These are phyloP conservation scores for Amylocarpus encephaloides DNA, from an alignment of 2,329 filamentous ascomycete genomes.

Conservation along the genomic window DNA sequence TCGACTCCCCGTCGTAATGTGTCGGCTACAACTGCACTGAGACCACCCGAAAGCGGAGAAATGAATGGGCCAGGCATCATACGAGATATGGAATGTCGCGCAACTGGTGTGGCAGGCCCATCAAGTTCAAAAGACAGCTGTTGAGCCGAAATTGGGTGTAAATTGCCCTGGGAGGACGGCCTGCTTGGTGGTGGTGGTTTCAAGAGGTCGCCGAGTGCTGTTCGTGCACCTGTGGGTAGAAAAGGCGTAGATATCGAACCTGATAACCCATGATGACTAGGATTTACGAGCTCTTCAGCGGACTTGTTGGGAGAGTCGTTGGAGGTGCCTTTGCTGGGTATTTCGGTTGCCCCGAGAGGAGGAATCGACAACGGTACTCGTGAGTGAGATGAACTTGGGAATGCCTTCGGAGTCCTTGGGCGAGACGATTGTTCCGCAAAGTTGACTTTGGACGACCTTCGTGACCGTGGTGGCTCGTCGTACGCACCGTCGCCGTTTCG, in stretches of 20 bases:
- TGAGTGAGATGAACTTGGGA: slow-evolving; percentile 21
- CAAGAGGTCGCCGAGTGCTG: slow-evolving; percentile 15
- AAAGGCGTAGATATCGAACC: slow-evolving; percentile 24
- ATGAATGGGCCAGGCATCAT: slow-evolving; percentile 54
- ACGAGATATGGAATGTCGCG: slow-evolving; percentile 41
- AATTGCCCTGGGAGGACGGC: slow-evolving; percentile 23
- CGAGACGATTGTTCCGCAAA: slow-evolving; percentile 20
- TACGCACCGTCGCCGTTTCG: slow-evolving; percentile 17
- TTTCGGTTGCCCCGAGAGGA: slow-evolving; percentile 4
- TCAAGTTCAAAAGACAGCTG: slow-evolving; percentile 32
- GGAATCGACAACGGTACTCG: slow-evolving; percentile 13
- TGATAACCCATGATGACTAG: slow-evolving; percentile 21
- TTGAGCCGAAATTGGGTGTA: slow-evolving; percentile 26
- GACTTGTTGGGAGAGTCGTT: slow-evolving; percentile 26
- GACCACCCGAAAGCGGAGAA: slow-evolving; percentile 51
- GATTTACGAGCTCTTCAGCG: slow-evolving; percentile 18
- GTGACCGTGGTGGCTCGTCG: slow-evolving; percentile 13
- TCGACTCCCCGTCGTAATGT: slow-evolving; percentile 52
- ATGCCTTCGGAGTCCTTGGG: slow-evolving; percentile 21
- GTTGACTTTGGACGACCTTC: slow-evolving; percentile 27
- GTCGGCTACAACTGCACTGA: slow-evolving; percentile 60
- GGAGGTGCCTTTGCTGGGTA: slow-evolving; percentile 22
- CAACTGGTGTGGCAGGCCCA: slow-evolving; percentile 33
- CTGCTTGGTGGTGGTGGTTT: slow-evolving; percentile 21
- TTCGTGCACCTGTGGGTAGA: slow-evolving; percentile 28